Percentiles rank a stretch among this genome's conserved stretches.
phyloP scores from a whole-genome alignment of 345 rosid genomes.

The Arabis hirsuta region DNA sequence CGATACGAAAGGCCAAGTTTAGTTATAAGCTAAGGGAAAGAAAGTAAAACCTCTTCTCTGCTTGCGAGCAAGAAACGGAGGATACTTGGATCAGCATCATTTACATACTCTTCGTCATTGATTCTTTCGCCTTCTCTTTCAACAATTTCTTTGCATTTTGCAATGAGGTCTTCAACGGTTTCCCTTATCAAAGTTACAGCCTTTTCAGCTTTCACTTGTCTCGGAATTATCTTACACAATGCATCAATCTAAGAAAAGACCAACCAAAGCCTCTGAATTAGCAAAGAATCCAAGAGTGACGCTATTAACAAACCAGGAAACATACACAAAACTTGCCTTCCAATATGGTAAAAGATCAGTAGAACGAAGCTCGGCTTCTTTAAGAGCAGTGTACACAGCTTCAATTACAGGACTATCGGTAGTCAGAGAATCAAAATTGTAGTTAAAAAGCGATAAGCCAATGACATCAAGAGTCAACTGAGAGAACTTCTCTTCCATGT shows the following conservation, averaged over 20 bases:
- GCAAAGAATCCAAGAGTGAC: conserved; percentile 21
- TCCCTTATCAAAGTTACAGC: conserved; percentile 73
- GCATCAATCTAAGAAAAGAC: conserved; percentile 52
- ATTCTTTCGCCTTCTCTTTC: conserved; percentile 92
- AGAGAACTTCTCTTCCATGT: conserved; percentile 92
- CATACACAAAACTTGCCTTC: conserved; percentile 62
- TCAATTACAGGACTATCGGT: conserved; percentile 88
- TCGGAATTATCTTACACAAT: conserved; percentile 82
- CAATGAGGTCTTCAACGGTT: conserved; percentile 84
- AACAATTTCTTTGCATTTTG: conserved; percentile 84
- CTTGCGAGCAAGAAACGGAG: conserved; percentile 95
- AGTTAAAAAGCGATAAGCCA: conserved; percentile 85
- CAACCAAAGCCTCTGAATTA: conserved; percentile 1
- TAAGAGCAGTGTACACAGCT: conserved; percentile 87
- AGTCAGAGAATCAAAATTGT: conserved; percentile 77
- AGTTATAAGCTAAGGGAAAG: not conserved
- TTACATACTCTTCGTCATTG: conserved; percentile 83
- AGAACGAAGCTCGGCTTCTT: conserved; percentile 94
- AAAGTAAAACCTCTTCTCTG: conserved; percentile 76
- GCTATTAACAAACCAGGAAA: not conserved
- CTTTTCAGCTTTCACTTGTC: conserved; percentile 92
- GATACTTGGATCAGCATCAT: conserved; percentile 91
- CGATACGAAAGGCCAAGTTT: conserved; percentile 17
- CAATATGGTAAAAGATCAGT: conserved; percentile 93
- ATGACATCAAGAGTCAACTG: conserved; percentile 93